Percentiles rank a stretch among this genome's conserved stretches.
Evolutionary conservation across 2,329 filamentous ascomycete genomes (phyloP).

Genomic region (Phaeophleospora eucalypticola): DNA sequence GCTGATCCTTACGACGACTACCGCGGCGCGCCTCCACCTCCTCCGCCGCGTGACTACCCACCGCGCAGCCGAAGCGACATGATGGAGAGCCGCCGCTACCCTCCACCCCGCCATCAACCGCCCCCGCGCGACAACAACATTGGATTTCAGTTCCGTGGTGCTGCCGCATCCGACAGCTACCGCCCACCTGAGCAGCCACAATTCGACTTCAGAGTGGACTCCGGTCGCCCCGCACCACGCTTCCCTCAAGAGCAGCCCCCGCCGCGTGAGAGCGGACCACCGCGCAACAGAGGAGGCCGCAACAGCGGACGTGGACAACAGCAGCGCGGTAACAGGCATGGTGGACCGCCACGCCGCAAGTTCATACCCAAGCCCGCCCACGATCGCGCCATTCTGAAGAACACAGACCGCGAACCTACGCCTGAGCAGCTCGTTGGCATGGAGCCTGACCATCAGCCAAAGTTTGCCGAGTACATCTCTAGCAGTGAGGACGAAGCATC

Average conservation of each 20-base stretch:
- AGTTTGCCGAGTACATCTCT: conserved; percentile 43
- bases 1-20: background rate
- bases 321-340: conserved; percentile 3
- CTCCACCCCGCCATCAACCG: background rate
- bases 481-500: conserved; percentile 29
- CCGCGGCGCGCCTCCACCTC: background rate
- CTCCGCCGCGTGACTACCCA: background rate
- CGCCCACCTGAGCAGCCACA: conserved; percentile 15
- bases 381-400: conserved; percentile 42
- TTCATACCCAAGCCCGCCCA: conserved; percentile 35
- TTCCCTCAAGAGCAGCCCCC: conserved; percentile 21
- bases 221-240: conserved; percentile 17
- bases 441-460: conserved; percentile 34
- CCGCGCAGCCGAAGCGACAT: background rate
- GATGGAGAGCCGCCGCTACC: background rate
- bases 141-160: conserved; percentile 26
- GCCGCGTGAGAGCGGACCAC: conserved; percentile 7
- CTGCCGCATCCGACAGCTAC: conserved; percentile 15
- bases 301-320: background rate
- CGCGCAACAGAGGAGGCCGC: conserved; percentile 2
- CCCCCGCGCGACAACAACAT: conserved; percentile 6
- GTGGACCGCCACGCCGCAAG: conserved; percentile 10
- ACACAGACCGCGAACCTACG: conserved; percentile 36
- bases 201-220: conserved; percentile 24
- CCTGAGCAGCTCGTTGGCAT: conserved; percentile 46